Base-by-base conservation (phyloP, 2,329 filamentous ascomycete species). In the Sporothrix inflata region DNA sequence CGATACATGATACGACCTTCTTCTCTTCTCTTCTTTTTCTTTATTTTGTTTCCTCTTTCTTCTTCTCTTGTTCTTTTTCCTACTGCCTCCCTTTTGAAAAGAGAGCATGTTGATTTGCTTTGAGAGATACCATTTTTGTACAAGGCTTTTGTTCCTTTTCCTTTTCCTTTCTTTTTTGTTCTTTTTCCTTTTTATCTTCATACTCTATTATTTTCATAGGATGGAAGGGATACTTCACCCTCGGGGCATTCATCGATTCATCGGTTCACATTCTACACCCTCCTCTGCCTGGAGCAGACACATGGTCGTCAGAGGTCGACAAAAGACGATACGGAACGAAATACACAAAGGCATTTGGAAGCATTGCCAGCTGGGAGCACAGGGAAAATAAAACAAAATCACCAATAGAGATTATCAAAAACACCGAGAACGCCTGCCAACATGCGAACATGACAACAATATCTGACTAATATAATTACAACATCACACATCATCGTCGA, bases 231-330 rank as follows among this genome's bases (percentile, higher is more conserved):
- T 4, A 42, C 7, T 19, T 21, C 12, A 16, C 21, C 66, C 40
- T 4, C 14, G 4, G 65, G 61, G 4, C 16, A 57, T 34, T 34
- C 14, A 57, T 57, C 16, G 21, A 24, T 51, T 38, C 19, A 51
- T 47, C 38, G 40, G 60, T 27, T 24, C 11, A 49, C 42, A 19
- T 30, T 38, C 24, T 21, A 27, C 57, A 63, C 12, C 38, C 9
- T 21, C 34, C n/a, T 40, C 69, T 70, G 69, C 69, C 69, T 70
- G 69, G 69, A 63, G 69, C 69, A 70, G 69, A 51, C 27, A 21
- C 21, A 19, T 24, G 40, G 40, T 30, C 38, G 7, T 19, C 24
- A 47, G 30, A n/a, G 53, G 34, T 42, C 21, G 21, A n/a, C 34
- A 55, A 42, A 21, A 34, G 40, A 68, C 40, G 12, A 16, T 7